Evolutionary conservation across 768 basidiomycete genomes (phyloP), one percentile per base, ranked within the genome.

Genomic region (Boletus insuetus): DNA sequence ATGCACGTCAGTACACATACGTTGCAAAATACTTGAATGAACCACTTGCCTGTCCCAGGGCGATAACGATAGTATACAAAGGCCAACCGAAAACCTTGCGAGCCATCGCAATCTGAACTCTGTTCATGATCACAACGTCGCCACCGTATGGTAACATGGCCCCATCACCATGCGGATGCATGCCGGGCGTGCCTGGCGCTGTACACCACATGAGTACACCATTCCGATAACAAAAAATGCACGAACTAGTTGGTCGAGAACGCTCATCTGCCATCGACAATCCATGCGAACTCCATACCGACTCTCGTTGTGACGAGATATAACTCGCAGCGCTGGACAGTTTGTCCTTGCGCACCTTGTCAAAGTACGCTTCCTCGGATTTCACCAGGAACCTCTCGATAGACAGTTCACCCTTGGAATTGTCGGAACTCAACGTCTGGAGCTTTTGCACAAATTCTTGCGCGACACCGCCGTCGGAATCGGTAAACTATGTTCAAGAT

Each of bases 281-380:
- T 4, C 68, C 68, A 35, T 83, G 84, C 26, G 87, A 84, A 53
- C 89, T 91, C 86, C 88, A 92, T 14, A 86, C 71, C 14, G 91
- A 94, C 37, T 94, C 92, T 48, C 89, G 84, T 46, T 83, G 80
- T 17, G 89, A 89, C 32, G 89, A 90, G 42, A 84, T 79, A 52
- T 89, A 75, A 70, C 91, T 91, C 11, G 87, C 85, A 26, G 91
- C 91, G 64, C 84, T 88, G 24, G 84, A 84, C 42, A 96, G 76
- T 76, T 91, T 94, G 62, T 95, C 92, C 71, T 86, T 89, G 66
- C 89, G 85, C 59, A 94, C 90, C 67, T 85, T 87, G 56, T 90
- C 87, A 73, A 96, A 96, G 84, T 94, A 97, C 0, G 84, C 85
- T 66, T 94, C 92, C 73, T 97, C 94, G 60, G 89, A 93, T 77